phyloP scores from a whole-genome alignment of 2,329 filamentous ascomycete genomes.

The Teratosphaeria zuluensis region DNA sequence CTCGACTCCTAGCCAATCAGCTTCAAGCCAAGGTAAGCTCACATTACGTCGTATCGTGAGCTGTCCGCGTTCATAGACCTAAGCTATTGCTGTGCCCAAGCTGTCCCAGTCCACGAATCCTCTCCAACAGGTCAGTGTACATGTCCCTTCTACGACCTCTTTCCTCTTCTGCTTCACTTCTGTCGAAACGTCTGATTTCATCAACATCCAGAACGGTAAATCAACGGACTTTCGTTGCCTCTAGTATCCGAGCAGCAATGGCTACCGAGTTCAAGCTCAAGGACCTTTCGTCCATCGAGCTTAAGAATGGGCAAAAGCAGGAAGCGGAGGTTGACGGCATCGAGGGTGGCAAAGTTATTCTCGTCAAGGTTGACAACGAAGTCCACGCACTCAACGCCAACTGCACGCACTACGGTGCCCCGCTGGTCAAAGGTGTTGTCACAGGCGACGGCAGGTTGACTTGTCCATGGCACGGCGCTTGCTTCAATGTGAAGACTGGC shows the following conservation, averaged over 20 bases:
- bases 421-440: slow-evolving; percentile 75
- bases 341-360: slow-evolving; percentile 72
- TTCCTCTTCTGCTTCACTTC: slow-evolving; percentile 1
- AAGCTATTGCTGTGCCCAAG: background rate
- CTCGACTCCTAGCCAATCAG: background rate
- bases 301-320: slow-evolving; percentile 73
- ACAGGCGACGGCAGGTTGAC: slow-evolving; percentile 73
- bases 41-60: background rate
- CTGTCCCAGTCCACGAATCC: background rate
- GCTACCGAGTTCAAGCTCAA: slow-evolving; percentile 55
- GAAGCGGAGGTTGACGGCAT: slow-evolving; percentile 88
- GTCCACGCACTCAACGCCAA: slow-evolving; percentile 72
- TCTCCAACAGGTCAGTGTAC: background rate
- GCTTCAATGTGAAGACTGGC: slow-evolving; percentile 80
- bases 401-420: slow-evolving; percentile 88
- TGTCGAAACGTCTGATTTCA: background rate
- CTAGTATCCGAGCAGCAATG: slow-evolving; percentile 25
- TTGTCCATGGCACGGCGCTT: slow-evolving; percentile 96
- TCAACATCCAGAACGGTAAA: background rate
- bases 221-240: slow-evolving; percentile 3
- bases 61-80: background rate
- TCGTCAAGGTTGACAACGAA: slow-evolving; percentile 68
- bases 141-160: slow-evolving; percentile 5
- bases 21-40: background rate
- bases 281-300: slow-evolving; percentile 60